Evolutionary conservation across 352 stramenopile genomes (phyloP), one percentile per base, ranked within the genome.

Genomic region (Pythium chondricola): DNA sequence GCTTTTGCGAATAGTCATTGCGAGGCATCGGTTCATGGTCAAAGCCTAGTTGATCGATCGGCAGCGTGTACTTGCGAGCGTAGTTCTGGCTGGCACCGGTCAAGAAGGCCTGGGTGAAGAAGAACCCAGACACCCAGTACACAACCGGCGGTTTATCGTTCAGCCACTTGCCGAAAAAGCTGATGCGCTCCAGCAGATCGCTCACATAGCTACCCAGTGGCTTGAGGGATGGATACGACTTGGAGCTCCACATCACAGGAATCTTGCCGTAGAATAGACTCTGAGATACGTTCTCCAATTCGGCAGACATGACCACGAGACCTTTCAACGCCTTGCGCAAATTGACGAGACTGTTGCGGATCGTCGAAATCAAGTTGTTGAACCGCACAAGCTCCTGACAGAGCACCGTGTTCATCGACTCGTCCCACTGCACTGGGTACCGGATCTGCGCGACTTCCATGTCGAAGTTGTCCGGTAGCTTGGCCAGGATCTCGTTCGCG

Each of bases 81-180:
- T 77, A 98, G 56, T 98, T 98, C 59, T 98, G 93, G 49, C 93
- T 91, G 32, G 86, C 91, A 25, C 93, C 93, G 0, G 93, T 98
- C 37, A 98, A 66, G 63, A 98, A 98, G 13, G 93, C 91, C 67
- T 98, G 87, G 3, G 93, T 95, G 69, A 98, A 98, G 67, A 97
- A 98, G 61, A 98, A 98, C 1, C 93, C 90, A 17, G 78, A 95
- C 47, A 98, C 81, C 93, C 93, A 98, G 63, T 94, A 98, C 7
- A 96, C 78, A 8, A 74, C 63, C 4, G 91, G 92, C 11, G 88
- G 72, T 17, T 85, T 88, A 43, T 91, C 71, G 24, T 96, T 60
- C 7, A 97, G 61, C 93, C 93, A 98, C 39, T 82, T 78, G 53
- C 69, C 71, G 43, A 97, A 95, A 48, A 98, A 97, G 6, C 66